A percentile compares a stretch with the other conserved stretches of the same genome.
Evolutionary conservation across 176 grass and related monocot species (phyloP).

Genomic region (Rhipidocladum racemiflorum): DNA sequence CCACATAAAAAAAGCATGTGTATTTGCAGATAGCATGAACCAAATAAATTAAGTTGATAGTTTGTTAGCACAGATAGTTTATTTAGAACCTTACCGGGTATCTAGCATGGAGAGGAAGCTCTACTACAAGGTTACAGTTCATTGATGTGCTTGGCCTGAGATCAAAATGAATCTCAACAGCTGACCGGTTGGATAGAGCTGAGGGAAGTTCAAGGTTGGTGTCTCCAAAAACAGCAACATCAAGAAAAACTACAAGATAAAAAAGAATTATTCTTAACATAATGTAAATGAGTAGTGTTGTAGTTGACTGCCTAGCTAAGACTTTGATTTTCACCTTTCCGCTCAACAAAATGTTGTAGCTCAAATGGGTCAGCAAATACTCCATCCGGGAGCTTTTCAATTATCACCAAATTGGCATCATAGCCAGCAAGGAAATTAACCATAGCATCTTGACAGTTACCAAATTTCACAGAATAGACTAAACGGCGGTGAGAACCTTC

Average conservation of each 20-base stretch:
- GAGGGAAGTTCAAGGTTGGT: slow-evolving; percentile 80
- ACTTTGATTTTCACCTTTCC: slow-evolving; percentile 46
- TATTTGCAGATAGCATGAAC: neutral
- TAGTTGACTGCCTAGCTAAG: neutral
- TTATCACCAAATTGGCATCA: slow-evolving; percentile 58
- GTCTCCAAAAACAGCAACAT: slow-evolving; percentile 77
- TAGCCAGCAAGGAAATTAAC: slow-evolving; percentile 40
- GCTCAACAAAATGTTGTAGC: slow-evolving; percentile 70
- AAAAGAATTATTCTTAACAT: neutral
- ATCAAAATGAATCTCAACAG: slow-evolving; percentile 78
- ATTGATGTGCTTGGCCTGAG: slow-evolving; percentile 1
- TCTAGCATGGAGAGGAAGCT: slow-evolving; percentile 87
- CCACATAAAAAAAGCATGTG: neutral
- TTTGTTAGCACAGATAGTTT: slow-evolving; percentile 1
- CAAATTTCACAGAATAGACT: slow-evolving; percentile 56
- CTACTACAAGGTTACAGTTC: slow-evolving; percentile 43
- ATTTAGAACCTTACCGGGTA: slow-evolving; percentile 59
- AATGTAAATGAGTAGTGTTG: neutral
- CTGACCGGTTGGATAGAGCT: slow-evolving; percentile 67
- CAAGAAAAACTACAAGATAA: slow-evolving; percentile 55
- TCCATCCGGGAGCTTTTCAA: slow-evolving; percentile 62
- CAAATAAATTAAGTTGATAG: neutral
- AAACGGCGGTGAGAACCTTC: slow-evolving; percentile 85
- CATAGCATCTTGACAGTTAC: slow-evolving; percentile 26
- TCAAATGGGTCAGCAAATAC: slow-evolving; percentile 94